Evolutionary conservation across 441 rosid genomes (phyloP), one percentile per base, ranked within the genome.

Genomic region (Erodium texanum): DNA sequence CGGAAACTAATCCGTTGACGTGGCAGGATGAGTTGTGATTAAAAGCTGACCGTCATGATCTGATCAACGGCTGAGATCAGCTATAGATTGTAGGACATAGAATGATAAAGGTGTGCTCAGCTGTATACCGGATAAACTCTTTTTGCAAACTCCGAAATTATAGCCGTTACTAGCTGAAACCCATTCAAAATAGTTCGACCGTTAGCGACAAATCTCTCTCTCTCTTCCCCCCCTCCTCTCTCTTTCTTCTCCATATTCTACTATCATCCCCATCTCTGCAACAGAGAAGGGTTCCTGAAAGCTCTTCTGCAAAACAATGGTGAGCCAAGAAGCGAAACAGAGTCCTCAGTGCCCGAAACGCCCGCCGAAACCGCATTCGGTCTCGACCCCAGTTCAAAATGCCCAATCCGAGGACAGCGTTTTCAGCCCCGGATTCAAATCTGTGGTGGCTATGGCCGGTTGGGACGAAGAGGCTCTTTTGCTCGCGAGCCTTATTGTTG

Each of bases 401-500:
- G 68, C 63, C 70, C 70, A 74, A 66, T 79, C 64, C 27, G 72
- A 58, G 8, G 85, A 79, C 20, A 56, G 70, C 68, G 50, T 88
- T 74, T 79, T 94, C 75, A 88, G 97, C 68, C 97, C 99, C 29
- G 72, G 97, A 76, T 90, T 94, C 83, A 94, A 82, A 80, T 88
- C 94, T 0, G 84, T 78, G 73, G 99, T 92, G 5, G 97, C 96
- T 77, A 80, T 89, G 92, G 98, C 96, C 12, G 99, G 99, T 22
- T 94, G 99, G 99, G 98, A 94, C 65, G 99, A 89, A 65, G 97
- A 89, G 67, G 87, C 97, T 24, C 85, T 94, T 36, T 67, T 94
- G 1, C 27, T 87, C 3, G 96, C 97, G 29, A 84, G 85, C 75
- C 85, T 89, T 18, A 81, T 87, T 0, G 97, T 94, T 0, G 98